A percentile compares a stretch with the other conserved stretches of the same genome.
Conservation (phyloP, 2,329 filamentous ascomycete genomes). For the Aspergillus sp. region DNA sequence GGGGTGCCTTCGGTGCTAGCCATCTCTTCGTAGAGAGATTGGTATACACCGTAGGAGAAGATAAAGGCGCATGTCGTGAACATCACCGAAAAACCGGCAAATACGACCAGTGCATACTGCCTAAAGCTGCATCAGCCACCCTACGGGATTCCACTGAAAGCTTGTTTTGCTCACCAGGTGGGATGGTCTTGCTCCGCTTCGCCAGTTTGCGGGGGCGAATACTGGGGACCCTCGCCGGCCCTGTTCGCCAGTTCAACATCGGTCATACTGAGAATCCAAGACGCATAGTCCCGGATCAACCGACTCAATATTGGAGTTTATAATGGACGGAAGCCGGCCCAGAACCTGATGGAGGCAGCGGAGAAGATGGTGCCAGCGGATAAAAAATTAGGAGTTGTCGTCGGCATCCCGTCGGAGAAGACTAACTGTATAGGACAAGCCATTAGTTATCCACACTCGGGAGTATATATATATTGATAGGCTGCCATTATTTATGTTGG, state of each 20-base stretch:
- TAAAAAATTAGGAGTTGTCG: too few relatives aligned
- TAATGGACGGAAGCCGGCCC: too few relatives aligned
- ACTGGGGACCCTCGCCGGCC: neutral
- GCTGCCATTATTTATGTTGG: too few relatives aligned
- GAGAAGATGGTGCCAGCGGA: too few relatives aligned
- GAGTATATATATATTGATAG: too few relatives aligned
- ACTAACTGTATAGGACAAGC: too few relatives aligned
- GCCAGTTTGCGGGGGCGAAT: neutral
- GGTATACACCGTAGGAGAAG: slow-evolving; percentile 45
- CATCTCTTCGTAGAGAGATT: slow-evolving; percentile 42
- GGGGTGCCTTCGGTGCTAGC: slow-evolving; percentile 25
- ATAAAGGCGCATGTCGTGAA: slow-evolving; percentile 39
- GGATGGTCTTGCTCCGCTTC: neutral
- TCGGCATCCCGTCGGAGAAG: too few relatives aligned
- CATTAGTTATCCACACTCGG: too few relatives aligned
- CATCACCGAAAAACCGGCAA: slow-evolving; percentile 30
- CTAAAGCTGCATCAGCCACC: neutral
- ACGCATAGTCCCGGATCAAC: too few relatives aligned
- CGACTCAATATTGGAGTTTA: too few relatives aligned
- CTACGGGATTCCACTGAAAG: neutral
- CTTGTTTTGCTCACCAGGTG: neutral
- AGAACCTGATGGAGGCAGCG: too few relatives aligned
- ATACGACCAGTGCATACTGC: slow-evolving; percentile 18
- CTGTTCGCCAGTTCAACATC: neutral
- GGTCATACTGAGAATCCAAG: neutral